phyloP scores from a whole-genome alignment of 805 yeast genomes.

The Lipomyces anomalus region DNA sequence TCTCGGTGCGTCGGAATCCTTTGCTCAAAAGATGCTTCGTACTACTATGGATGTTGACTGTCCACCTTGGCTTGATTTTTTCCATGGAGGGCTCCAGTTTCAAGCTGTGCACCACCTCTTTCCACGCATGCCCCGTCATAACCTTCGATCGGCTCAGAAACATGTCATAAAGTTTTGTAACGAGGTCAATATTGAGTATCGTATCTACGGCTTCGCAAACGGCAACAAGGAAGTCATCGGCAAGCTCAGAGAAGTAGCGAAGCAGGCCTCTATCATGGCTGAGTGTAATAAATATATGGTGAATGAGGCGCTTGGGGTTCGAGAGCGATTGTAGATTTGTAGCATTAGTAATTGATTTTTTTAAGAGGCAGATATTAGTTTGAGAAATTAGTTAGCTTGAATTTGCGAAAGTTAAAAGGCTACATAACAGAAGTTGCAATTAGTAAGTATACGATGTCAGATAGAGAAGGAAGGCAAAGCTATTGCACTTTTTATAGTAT shows the following conservation, averaged over 20 bases:
- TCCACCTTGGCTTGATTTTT: slow-evolving; percentile 84
- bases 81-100: slow-evolving; percentile 90
- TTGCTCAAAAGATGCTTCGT: slow-evolving; percentile 71
- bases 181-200: slow-evolving; percentile 68
- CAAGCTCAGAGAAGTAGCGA: slow-evolving; percentile 66
- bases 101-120: slow-evolving; percentile 87
- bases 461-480: too few species aligned
- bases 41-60: slow-evolving; percentile 95
- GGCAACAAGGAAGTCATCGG: slow-evolving; percentile 71
- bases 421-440: too few species aligned
- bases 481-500: too few species aligned
- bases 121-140: slow-evolving; percentile 85
- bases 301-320: slow-evolving; percentile 51
- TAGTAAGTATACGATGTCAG: too few species aligned
- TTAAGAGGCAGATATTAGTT: too few species aligned
- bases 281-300: slow-evolving; percentile 66
- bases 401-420: too few species aligned
- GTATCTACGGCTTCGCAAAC: slow-evolving; percentile 74
- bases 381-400: too few species aligned
- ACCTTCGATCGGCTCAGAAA: slow-evolving; percentile 69
- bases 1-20: slow-evolving; percentile 72
- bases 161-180: slow-evolving; percentile 68
- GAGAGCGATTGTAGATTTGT: too few species aligned
- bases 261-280: slow-evolving; percentile 68
- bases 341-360: too few species aligned